A percentile compares a stretch with the other conserved stretches of the same genome.
Conservation (phyloP, 768 basidiomycete genomes). For the Rhodotorula toruloides region DNA sequence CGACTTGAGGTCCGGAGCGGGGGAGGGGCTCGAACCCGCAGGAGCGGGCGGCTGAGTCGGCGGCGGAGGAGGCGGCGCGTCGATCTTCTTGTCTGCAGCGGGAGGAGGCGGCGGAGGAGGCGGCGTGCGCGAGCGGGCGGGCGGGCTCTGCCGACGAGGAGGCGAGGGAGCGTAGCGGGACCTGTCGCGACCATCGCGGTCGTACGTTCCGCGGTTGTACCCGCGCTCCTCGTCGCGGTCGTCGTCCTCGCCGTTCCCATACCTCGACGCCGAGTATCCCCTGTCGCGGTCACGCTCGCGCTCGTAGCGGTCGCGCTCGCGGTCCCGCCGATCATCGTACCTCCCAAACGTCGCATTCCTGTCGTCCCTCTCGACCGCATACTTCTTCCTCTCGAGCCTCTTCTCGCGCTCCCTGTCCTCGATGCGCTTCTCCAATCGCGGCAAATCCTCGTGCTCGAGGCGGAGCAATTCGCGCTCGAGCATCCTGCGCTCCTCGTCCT, state of each 20-base stretch:
- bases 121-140: constrained; percentile 32
- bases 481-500: constrained; percentile 78
- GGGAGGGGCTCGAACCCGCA: constrained; percentile 34
- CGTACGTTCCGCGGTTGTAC: constrained; percentile 38
- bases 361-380: constrained; percentile 70
- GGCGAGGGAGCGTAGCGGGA: constrained; percentile 50
- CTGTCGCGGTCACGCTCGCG: constrained; percentile 47
- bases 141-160: constrained; percentile 49
- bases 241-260: constrained; percentile 24
- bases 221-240: constrained; percentile 34
- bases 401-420: constrained; percentile 70
- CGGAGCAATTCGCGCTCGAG: constrained; percentile 80
- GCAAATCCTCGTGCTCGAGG: constrained; percentile 83
- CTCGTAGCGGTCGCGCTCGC: constrained; percentile 42
- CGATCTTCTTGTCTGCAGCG: constrained; percentile 14
- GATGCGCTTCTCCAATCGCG: constrained; percentile 79
- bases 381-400: constrained; percentile 71
- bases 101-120: constrained; percentile 36
- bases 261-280: constrained; percentile 10
- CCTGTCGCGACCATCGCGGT: constrained; percentile 45
- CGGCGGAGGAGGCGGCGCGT: constrained; percentile 50
- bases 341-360: constrained; percentile 60
- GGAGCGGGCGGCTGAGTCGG: constrained; percentile 53
- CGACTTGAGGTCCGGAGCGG: constrained; percentile 56
- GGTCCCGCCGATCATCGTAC: constrained; percentile 48